Evolutionary conservation across 768 basidiomycete genomes (phyloP), one percentile per base, ranked within the genome.

Genomic region (Trametes gibbosa): DNA sequence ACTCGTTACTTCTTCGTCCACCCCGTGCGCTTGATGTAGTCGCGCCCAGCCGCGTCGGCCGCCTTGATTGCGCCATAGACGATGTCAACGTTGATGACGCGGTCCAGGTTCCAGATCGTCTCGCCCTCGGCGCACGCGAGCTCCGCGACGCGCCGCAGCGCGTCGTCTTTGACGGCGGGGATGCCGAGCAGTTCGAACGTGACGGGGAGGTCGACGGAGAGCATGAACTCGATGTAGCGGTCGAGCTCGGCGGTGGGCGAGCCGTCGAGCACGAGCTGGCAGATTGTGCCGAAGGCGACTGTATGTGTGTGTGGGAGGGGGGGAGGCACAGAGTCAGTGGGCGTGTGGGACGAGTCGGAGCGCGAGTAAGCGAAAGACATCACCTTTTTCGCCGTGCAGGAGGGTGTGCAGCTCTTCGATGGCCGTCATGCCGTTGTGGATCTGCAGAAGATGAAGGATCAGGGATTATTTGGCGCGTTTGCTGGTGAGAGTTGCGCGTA

Each of bases 51-150:
- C 2, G 65, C 68, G 52, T 71, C 68, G 6, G 70, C 70, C 24
- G 65, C 70, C 63, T 67, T 69, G 57, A 71, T 67, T 12, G 68
- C 68, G 29, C 63, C 54, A 51, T 65, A 69, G 48, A 70, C 70
- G 52, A 70, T 57, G 32, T 68, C 68, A 19, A 61, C 63, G 53
- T 64, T 69, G 53, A 71, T 68, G 12, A 68, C 58, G 23, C 61
- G 57, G 61, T 70, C 68, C 60, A 71, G 63, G 40, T 71, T 71
- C 70, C 70, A 71, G 51, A 71, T 71, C 27, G 70, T 71, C 66
- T 71, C 70, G 40, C 61, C 62, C 21, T 63, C 61, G 5, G 68
- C 64, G 51, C 68, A 68, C 21, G 70, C 62, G 14, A 68, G 61
- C 56, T 60, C 57, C 0, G 70, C 70, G 49, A 72, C 70, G n/a